These are phyloP conservation scores for Ophiorrhiza pumila DNA, from an alignment of 257 asterid genomes.

Conservation along the genomic window DNA sequence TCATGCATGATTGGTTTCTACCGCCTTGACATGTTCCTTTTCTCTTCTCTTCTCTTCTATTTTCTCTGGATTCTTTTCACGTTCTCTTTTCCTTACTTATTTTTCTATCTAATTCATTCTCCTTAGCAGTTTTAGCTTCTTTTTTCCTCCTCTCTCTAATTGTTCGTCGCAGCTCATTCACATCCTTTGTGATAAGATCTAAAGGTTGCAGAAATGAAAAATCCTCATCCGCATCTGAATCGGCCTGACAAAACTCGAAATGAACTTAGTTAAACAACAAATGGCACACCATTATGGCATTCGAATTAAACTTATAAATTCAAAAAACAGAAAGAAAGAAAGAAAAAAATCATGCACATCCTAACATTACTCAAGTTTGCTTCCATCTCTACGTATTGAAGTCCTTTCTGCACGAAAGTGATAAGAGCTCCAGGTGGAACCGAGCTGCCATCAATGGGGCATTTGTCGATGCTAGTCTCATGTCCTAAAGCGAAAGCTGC, in stretches of 20 bases:
- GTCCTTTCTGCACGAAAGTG: conserved; percentile 41
- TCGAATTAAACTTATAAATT: neutral
- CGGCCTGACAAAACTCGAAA: conserved; percentile 29
- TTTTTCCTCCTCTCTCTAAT: conserved; percentile 27
- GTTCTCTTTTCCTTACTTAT: conserved; percentile 20
- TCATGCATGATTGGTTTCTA: conserved; percentile 12
- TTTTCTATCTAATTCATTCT: conserved; percentile 23
- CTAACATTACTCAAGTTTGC: conserved; percentile 46
- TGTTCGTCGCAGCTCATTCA: conserved; percentile 23
- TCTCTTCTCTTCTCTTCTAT: conserved; percentile 16
- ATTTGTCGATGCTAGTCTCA: conserved; percentile 35
- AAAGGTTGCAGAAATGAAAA: conserved; percentile 30
- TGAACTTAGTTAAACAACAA: conserved; percentile 8
- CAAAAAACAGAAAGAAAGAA: no score
- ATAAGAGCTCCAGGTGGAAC: conserved; percentile 46
- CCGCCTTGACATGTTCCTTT: conserved; percentile 16
- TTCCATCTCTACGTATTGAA: conserved; percentile 43
- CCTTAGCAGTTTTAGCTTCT: conserved; percentile 17
- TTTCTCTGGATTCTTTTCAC: conserved; percentile 16
- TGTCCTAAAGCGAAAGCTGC: conserved; percentile 40
- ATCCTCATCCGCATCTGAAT: conserved; percentile 33
- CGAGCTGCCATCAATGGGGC: conserved; percentile 27
- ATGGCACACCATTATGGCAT: neutral
- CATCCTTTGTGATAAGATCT: conserved; percentile 46
- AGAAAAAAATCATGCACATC: conserved; percentile 13